Conservation (phyloP, 2,329 filamentous ascomycete genomes). For the Cercospora zeae-maydis region DNA sequence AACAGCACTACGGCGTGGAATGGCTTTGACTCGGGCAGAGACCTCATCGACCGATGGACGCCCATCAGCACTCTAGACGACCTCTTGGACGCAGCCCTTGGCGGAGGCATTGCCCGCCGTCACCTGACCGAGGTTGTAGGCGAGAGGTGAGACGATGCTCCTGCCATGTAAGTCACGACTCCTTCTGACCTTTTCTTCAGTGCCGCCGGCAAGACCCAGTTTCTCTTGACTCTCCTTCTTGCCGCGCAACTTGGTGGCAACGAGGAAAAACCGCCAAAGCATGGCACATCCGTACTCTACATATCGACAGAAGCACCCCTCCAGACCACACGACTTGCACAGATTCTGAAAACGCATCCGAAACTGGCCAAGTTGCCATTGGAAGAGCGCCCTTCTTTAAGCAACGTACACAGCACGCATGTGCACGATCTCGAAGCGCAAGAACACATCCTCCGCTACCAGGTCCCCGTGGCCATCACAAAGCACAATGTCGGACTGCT, state of each 20-base stretch:
- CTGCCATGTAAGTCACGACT: constrained; percentile 8
- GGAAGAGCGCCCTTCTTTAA: constrained; percentile 59
- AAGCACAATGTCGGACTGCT: constrained; percentile 76
- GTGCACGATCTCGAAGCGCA: constrained; percentile 90
- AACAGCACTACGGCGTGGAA: not conserved
- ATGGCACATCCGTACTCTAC: constrained; percentile 70
- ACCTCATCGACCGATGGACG: constrained; percentile 47
- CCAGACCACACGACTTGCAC: constrained; percentile 73
- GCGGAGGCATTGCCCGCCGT: constrained; percentile 75
- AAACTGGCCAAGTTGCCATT: constrained; percentile 49
- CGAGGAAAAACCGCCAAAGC: constrained; percentile 44
- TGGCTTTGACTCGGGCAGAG: constrained; percentile 34
- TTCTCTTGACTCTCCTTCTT: constrained; percentile 80
- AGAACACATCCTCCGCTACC: constrained; percentile 89
- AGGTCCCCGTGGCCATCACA: constrained; percentile 79
- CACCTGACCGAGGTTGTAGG: constrained; percentile 86
- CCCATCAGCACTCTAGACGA: constrained; percentile 78
- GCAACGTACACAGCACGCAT: constrained; percentile 73
- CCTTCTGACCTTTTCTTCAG: constrained; percentile 39
- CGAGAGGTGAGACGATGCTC: constrained; percentile 60
- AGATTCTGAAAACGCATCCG: constrained; percentile 70
- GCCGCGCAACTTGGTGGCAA: constrained; percentile 71
- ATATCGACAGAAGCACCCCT: constrained; percentile 89
- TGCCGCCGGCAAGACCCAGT: constrained; percentile 91
- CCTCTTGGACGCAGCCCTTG: constrained; percentile 65